Evolutionary conservation across 1,139 yeast species (phyloP).

Genomic region (Candida pseudoviswanathii): DNA sequence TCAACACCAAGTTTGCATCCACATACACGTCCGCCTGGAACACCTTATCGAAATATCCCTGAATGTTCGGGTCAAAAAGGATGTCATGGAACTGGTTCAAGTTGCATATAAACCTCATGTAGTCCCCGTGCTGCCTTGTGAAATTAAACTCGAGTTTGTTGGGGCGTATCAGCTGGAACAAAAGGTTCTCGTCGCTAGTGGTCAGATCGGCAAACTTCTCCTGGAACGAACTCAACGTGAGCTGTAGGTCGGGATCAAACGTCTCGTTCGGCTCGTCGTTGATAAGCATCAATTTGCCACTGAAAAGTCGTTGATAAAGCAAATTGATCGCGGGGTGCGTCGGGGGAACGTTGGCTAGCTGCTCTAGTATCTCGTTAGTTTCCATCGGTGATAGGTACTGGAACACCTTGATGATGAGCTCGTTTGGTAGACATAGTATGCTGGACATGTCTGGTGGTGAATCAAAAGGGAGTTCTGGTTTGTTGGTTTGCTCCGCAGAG

Average conservation of each 20-base stretch:
- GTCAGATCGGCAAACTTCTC: constrained; percentile 6
- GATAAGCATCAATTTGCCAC: constrained; percentile 23
- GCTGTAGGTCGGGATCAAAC: constrained; percentile 11
- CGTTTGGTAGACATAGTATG: constrained; percentile 24
- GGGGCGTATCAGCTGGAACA: constrained; percentile 28
- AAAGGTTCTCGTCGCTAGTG: constrained; percentile 11
- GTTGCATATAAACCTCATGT: constrained; percentile 26
- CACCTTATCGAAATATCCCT: constrained; percentile 21
- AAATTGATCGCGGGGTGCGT: constrained; percentile 10
- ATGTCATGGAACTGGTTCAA: constrained; percentile 26
- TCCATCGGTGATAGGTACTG: constrained; percentile 24
- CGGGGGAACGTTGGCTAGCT: constrained; percentile 8
- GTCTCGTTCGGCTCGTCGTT: constrained; percentile 15
- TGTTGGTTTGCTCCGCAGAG: background rate
- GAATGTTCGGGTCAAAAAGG: constrained; percentile 15
- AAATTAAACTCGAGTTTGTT: constrained; percentile 29
- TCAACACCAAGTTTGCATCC: constrained; percentile 29
- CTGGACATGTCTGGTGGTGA: background rate
- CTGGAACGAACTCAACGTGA: constrained; percentile 16
- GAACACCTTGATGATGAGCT: constrained; percentile 27
- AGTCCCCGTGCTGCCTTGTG: constrained; percentile 31
- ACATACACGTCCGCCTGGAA: constrained; percentile 27
- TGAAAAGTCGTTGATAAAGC: constrained; percentile 25
- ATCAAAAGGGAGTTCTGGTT: background rate
- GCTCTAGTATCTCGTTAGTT: constrained; percentile 20